Conservation (phyloP, 139 green algal species). For the Asterochloris erici region DNA sequence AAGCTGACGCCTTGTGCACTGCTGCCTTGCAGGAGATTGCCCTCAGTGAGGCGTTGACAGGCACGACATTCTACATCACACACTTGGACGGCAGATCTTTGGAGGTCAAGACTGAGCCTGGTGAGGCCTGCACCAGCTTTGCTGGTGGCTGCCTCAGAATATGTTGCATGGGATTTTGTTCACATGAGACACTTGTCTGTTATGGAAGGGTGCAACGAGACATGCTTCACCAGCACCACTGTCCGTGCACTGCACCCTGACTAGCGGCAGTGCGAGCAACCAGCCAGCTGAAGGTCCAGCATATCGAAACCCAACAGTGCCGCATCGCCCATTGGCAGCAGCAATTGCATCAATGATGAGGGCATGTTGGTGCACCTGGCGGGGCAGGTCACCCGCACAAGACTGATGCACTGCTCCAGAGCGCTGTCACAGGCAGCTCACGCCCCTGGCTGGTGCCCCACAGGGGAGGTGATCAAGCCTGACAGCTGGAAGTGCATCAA, state of each 20-base stretch:
- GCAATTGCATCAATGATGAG: not conserved
- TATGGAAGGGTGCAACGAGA: too few relatives aligned
- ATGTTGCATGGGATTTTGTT: too few relatives aligned
- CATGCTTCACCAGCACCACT: too few relatives aligned
- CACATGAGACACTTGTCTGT: too few relatives aligned
- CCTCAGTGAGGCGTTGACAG: conserved; percentile 90
- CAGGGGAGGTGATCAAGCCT: conserved; percentile 92
- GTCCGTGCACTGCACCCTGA: too few relatives aligned
- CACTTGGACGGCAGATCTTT: conserved; percentile 89
- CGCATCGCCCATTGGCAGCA: too few relatives aligned
- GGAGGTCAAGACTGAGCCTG: conserved; percentile 44
- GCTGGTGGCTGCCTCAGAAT: not conserved
- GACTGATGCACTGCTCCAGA: not conserved
- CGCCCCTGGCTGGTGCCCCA: not conserved
- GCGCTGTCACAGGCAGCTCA: not conserved
- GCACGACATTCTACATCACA: conserved; percentile 73
- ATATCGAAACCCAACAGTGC: too few relatives aligned
- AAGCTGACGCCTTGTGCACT: too few relatives aligned
- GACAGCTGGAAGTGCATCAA: conserved; percentile 70
- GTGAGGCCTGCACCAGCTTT: not conserved
- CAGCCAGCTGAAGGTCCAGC: too few relatives aligned
- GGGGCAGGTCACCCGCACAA: not conserved
- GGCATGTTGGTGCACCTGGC: not conserved
- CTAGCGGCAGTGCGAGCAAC: too few relatives aligned
- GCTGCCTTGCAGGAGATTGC: conserved; percentile 49